phyloP scores from a whole-genome alignment of 768 basidiomycete genomes.

The Podaxis pistillaris region DNA sequence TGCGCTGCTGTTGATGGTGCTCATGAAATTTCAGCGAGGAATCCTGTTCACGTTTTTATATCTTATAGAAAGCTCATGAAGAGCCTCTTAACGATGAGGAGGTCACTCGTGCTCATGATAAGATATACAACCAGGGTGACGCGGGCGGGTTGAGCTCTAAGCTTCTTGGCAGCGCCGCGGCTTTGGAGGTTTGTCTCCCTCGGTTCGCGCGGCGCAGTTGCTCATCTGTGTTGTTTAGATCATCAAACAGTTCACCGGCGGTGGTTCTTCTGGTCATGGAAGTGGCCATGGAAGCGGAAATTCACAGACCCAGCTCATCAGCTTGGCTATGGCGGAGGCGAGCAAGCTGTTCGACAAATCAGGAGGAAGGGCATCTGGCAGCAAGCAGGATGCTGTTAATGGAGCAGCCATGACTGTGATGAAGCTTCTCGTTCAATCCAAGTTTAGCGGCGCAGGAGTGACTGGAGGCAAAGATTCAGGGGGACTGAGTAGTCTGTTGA shows the following conservation, averaged over 20 bases:
- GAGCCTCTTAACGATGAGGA: conserved; percentile 67
- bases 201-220: not conserved
- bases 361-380: conserved; percentile 60
- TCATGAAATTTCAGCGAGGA: not conserved
- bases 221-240: conserved; percentile 34
- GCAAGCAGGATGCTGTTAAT: conserved; percentile 83
- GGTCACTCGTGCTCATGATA: conserved; percentile 57
- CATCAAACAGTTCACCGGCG: conserved; percentile 65
- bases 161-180: conserved; percentile 75
- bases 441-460: conserved; percentile 44
- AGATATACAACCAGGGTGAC: conserved; percentile 57
- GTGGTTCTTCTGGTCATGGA: conserved; percentile 22
- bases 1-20: conserved; percentile 16
- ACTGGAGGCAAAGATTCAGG: conserved; percentile 68
- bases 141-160: conserved; percentile 54
- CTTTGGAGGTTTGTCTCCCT: conserved; percentile 51
- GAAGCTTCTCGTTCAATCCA: conserved; percentile 76
- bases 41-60: not conserved
- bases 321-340: conserved; percentile 84
- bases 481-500: conserved; percentile 45
- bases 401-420: conserved; percentile 83
- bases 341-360: conserved; percentile 71
- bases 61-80: conserved; percentile 45
- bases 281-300: conserved; percentile 27
- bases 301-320: conserved; percentile 67